A percentile compares a stretch with the other conserved stretches of the same genome.
phyloP scores from a whole-genome alignment of 2,329 filamentous ascomycete genomes.

The Ceratocystis colombiana region DNA sequence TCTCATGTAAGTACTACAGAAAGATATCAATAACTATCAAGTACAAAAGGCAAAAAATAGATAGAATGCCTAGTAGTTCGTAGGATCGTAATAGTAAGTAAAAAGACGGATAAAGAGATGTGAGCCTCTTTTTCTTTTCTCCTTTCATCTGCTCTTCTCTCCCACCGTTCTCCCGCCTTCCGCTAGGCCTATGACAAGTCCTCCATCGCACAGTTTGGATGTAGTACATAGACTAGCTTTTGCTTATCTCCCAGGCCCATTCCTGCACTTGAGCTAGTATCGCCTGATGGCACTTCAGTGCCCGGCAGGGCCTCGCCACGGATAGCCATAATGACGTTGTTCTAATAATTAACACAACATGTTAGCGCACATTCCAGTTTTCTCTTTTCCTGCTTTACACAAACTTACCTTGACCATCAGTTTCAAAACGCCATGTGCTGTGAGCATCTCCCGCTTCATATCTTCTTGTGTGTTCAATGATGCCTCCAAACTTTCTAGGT shows the following conservation, averaged over 20 bases:
- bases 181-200: slow-evolving; percentile 34
- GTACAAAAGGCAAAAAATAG: no score
- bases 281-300: slow-evolving; percentile 36
- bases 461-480: slow-evolving; percentile 74
- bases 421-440: slow-evolving; percentile 79
- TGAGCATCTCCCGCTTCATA: slow-evolving; percentile 59
- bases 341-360: slow-evolving; percentile 41
- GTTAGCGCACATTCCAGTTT: slow-evolving; percentile 35
- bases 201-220: slow-evolving; percentile 87
- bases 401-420: slow-evolving; percentile 82
- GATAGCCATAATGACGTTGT: slow-evolving; percentile 79
- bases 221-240: slow-evolving; percentile 70
- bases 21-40: no score
- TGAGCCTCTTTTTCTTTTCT: background rate
- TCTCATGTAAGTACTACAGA: no score
- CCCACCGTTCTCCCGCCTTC: no score
- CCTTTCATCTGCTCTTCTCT: background rate
- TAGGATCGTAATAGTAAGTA: background rate
- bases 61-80: no score
- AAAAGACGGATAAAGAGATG: background rate
- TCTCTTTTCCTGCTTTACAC: background rate
- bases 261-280: slow-evolving; percentile 31
- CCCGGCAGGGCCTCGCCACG: slow-evolving; percentile 50
- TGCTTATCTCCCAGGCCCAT: slow-evolving; percentile 29
- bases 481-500: slow-evolving; percentile 80